Evolutionary conservation across 768 basidiomycete species (phyloP), one percentile per base, ranked within the genome.

Genomic region (Boletus sp.): DNA sequence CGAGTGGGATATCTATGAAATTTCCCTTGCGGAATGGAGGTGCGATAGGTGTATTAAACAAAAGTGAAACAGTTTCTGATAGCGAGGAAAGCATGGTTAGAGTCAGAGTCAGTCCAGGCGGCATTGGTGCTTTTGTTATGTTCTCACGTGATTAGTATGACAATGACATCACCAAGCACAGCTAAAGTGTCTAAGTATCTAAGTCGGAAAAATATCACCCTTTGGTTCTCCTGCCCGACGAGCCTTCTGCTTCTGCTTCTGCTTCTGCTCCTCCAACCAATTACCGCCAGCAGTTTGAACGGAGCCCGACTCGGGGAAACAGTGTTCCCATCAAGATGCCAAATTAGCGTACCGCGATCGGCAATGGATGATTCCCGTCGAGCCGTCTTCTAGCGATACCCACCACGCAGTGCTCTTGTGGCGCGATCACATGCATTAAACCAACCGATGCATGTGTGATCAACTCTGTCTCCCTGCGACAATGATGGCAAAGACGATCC

Each of bases 401-500:
- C 30, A 41, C n/a, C 37, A 32, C 15, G 18, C 39, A 18, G 33
- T 35, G 35, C 14, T 29, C 50, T 9, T 54, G 40, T 50, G 28
- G 42, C 28, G 35, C 36, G 33, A 33, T 24, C 40, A 45, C 51
- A 46, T 15, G 35, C 9, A 44, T 44, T 14, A 5, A 36, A 41
- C 6, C 46, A 33, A 39, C 9, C 17, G 35, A 51, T 35, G 32
- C 33, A 17, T 32, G 42, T 18, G n/a, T 4, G 18, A 46, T 59
- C 50, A 58, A 11, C 52, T 1, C 14, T 47, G 32, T 10, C 57
- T 62, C 40, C 65, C 73, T 9, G 75, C 71, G 15, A 80, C 50
- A 24, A 82, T 59, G 24, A 81, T 66, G 3, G 72, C 74, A 64
- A 83, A 80, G 5, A 77, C 73, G n/a, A 77, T 63, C 17, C 69